Evolutionary conservation across 345 rosid species (phyloP).

Genomic region (Eucalyptus caleyi): DNA sequence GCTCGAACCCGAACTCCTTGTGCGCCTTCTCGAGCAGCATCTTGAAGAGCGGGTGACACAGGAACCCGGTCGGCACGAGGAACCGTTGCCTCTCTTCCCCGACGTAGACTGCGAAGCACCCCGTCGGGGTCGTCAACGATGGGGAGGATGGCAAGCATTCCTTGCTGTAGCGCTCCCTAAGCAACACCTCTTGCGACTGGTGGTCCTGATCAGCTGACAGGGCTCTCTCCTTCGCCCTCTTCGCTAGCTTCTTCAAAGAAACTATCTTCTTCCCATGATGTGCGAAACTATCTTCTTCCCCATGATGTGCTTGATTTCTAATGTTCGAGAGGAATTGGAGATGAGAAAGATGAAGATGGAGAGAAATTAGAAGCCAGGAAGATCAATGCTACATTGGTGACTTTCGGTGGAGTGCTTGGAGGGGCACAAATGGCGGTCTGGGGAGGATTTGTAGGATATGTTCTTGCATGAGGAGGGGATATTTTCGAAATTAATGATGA

Average conservation of each 20-base stretch:
- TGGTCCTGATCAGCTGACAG: background rate
- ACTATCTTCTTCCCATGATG: background rate
- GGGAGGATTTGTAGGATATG: background rate
- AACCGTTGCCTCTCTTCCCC: constrained; percentile 58
- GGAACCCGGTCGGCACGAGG: constrained; percentile 53
- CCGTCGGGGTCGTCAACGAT: constrained; percentile 28
- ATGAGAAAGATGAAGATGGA: background rate
- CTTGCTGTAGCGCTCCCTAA: constrained; percentile 4
- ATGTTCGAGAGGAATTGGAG: background rate
- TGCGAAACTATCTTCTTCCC: background rate
- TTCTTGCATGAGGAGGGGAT: background rate
- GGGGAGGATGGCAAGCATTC: constrained; percentile 1
- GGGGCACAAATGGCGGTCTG: background rate
- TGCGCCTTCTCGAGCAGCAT: constrained; percentile 67
- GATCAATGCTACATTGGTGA: background rate
- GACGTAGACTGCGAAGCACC: constrained; percentile 61
- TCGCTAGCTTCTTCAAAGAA: background rate
- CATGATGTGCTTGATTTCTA: background rate
- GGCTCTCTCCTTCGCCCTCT: background rate
- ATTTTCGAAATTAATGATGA: background rate
- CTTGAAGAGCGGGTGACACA: constrained; percentile 62
- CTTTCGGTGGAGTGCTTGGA: background rate
- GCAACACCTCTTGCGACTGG: constrained; percentile 3
- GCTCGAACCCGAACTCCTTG: constrained; percentile 38
- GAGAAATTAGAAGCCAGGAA: background rate